Evolutionary conservation across 2,329 filamentous ascomycete genomes (phyloP), one percentile per base, ranked within the genome.

Genomic region (Aspergillus puulaauensis): DNA sequence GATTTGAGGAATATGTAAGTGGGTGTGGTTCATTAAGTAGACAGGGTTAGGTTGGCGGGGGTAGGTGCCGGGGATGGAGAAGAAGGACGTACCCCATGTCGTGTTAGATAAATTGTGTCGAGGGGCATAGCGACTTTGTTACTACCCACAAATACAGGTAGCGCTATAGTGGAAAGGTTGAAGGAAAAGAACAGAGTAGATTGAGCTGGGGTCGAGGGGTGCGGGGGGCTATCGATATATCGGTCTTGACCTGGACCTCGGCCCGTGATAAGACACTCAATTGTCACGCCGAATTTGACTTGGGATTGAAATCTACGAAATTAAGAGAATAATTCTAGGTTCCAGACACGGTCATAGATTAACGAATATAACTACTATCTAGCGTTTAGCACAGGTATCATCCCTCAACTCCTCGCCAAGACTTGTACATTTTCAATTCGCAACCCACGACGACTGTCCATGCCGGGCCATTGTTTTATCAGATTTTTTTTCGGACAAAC

Each of bases 81-180:
- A 27, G 44, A 35, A 24, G 12, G 37, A 80, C 86, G 79, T 83
- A 91, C 89, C 66, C 88, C 89, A 73, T 92, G 90, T 23, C 90
- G 86, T 63, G 84, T 85, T 58, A 92, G 79, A 71, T 91, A 91
- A 62, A 92, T 90, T 64, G 82, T 84, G 70, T 90, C 83, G 51
- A 91, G 78, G 59, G 86, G 80, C 86, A 89, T 90, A 39, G 17
- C 60, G 21, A 48, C 6, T 19, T 23, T 9, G n/a, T 15, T 9
- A 17, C 11, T 31, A 27, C 6, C 12, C n/a, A 31, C 9, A n/a
- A 27, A 15, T 31, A 5, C 41, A 40, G n/a, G 35, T 37, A 14
- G 37, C n/a, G 6, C 44, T 17, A 5, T 41, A 37, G 23, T n/a
- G 46, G n/a, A 40, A 12, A 21, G 9, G 31, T 11, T 40, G 15